Conservation (phyloP, 192 early-diverging fungal species). For the Coemansia sp. region DNA sequence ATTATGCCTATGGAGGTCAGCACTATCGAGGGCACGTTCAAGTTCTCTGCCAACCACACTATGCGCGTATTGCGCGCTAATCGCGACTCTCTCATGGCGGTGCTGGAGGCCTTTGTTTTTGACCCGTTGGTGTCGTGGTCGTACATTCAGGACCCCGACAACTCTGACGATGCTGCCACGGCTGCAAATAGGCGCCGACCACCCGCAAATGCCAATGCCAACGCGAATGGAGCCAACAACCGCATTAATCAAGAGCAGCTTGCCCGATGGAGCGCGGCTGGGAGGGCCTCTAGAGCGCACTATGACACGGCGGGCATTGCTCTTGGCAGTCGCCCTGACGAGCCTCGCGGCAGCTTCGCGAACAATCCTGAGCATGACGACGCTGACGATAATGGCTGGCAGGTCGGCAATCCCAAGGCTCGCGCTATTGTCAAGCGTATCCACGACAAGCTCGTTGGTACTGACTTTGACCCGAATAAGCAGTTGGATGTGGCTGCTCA, state of each 20-base stretch:
- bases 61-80: constrained; percentile 94
- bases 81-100: constrained; percentile 97
- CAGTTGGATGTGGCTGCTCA: constrained; percentile 80
- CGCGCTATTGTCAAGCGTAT: constrained; percentile 86
- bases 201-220: not conserved
- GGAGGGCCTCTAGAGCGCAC: not conserved
- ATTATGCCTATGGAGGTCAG: constrained; percentile 97
- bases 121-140: constrained; percentile 65
- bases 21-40: constrained; percentile 93
- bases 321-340: constrained; percentile 22
- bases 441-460: constrained; percentile 90
- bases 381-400: constrained; percentile 24
- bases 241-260: constrained; percentile 4
- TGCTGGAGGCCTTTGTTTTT: constrained; percentile 96
- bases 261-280: not conserved
- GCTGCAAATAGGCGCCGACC: not conserved
- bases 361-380: not conserved
- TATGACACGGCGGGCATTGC: not conserved
- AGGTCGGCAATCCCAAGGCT: constrained; percentile 69
- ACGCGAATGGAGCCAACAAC: not conserved
- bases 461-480: constrained; percentile 84
- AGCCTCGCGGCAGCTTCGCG: constrained; percentile 24
- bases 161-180: not conserved
- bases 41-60: constrained; percentile 88
- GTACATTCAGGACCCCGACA: constrained; percentile 17